Evolutionary conservation across 805 yeast species (phyloP).

Genomic region (Yarrowia phangngaensis): DNA sequence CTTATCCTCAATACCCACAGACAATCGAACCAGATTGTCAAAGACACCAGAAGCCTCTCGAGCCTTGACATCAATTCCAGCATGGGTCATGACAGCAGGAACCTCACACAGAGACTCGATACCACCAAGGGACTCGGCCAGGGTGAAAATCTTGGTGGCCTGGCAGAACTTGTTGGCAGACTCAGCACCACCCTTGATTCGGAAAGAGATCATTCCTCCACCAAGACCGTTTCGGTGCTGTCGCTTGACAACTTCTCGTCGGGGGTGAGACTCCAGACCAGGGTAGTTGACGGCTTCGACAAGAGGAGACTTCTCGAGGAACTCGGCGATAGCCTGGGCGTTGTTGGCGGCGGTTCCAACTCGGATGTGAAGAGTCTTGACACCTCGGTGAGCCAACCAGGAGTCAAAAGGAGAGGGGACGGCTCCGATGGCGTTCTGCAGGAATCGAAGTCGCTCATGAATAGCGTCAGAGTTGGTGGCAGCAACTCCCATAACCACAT

Average conservation of each 20-base stretch:
- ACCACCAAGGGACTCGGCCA: conserved; percentile 90
- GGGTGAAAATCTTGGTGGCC: conserved; percentile 68
- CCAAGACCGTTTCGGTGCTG: conserved; percentile 85
- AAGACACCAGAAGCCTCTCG: conserved; percentile 77
- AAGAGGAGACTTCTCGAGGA: conserved; percentile 45
- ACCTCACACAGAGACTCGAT: conserved; percentile 81
- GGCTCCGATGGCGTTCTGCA: conserved; percentile 86
- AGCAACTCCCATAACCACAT: conserved; percentile 81
- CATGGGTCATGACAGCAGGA: conserved; percentile 90
- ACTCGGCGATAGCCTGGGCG: conserved; percentile 69
- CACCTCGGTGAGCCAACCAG: conserved; percentile 90
- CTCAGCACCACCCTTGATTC: conserved; percentile 75
- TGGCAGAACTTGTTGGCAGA: conserved; percentile 74
- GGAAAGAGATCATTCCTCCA: conserved; percentile 88
- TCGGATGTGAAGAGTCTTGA: conserved; percentile 80
- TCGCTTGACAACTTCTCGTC: conserved; percentile 57
- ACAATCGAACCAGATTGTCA: conserved; percentile 76
- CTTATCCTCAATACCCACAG: conserved; percentile 82
- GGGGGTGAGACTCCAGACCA: conserved; percentile 63
- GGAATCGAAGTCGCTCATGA: conserved; percentile 63
- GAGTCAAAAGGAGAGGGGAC: conserved; percentile 87
- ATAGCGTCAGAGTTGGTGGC: conserved; percentile 61
- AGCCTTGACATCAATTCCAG: conserved; percentile 75
- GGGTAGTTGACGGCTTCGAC: conserved; percentile 78
- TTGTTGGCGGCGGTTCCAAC: conserved; percentile 61